Percentiles rank a stretch among this genome's conserved stretches.
These are phyloP conservation scores for Periglandula ipomoeae DNA, from an alignment of 2,329 filamentous ascomycete species.

Conservation along the genomic window DNA sequence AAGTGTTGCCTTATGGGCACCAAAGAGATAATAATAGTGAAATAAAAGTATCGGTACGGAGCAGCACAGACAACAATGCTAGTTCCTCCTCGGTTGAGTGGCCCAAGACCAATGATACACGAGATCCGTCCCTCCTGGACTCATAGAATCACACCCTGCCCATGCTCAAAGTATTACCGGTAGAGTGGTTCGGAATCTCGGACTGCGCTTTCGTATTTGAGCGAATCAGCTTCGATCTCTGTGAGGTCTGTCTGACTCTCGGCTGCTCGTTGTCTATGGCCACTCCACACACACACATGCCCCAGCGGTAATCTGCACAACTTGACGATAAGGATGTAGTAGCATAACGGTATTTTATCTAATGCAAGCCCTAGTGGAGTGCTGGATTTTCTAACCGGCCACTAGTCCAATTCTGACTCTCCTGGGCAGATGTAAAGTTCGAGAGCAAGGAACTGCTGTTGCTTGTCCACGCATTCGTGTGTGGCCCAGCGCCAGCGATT, in stretches of 20 bases:
- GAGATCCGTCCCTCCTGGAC: neutral
- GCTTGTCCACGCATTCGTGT: too few species aligned
- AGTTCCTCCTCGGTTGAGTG: neutral
- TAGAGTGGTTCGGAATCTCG: slow-evolving; percentile 10
- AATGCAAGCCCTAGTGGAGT: slow-evolving; percentile 1
- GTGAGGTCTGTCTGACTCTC: too few species aligned
- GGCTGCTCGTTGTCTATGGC: neutral
- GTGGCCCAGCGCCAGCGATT: too few species aligned
- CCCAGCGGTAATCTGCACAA: neutral
- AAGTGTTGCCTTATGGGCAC: too few species aligned
- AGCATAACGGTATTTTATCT: neutral
- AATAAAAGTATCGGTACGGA: too few species aligned
- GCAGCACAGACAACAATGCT: too few species aligned
- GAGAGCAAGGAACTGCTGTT: too few species aligned
- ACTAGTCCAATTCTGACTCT: neutral
- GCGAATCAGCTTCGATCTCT: slow-evolving; percentile 8
- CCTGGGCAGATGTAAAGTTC: too few species aligned
- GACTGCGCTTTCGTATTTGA: slow-evolving; percentile 4
- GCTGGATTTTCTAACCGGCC: neutral
- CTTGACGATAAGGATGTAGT: neutral
- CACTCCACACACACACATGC: neutral
- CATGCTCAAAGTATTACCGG: slow-evolving; percentile 6
- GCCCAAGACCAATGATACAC: neutral
- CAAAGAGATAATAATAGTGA: too few species aligned
- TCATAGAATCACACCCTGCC: slow-evolving; percentile 1